These are phyloP conservation scores for Lonicera japonica DNA, from an alignment of 129 eudicot genomes.

Conservation along the genomic window DNA sequence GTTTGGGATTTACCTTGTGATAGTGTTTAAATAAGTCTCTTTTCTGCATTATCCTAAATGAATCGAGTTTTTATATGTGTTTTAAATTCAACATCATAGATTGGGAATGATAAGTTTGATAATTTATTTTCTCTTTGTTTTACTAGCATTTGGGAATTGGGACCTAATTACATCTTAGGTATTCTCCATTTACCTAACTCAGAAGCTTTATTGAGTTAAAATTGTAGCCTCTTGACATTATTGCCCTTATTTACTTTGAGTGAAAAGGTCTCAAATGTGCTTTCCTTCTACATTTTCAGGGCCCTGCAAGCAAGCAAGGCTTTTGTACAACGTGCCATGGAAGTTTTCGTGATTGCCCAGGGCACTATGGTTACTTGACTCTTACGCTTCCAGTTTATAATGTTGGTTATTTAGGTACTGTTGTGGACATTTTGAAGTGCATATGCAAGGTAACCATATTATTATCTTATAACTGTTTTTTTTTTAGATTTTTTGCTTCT, in stretches of 20 bases:
- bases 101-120: not conserved
- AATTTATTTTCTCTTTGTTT: too few relatives aligned
- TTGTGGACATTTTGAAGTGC: constrained; percentile 85
- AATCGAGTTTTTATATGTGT: not conserved
- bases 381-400: constrained; percentile 82
- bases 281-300: constrained; percentile 43
- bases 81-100: not conserved
- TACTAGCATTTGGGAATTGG: not conserved
- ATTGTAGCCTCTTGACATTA: not conserved
- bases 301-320: constrained; percentile 73
- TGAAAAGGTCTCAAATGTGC: constrained; percentile 3
- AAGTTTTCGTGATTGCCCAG: constrained; percentile 63
- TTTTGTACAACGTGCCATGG: constrained; percentile 70
- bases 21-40: not conserved
- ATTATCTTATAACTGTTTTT: too few relatives aligned
- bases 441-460: constrained; percentile 79
- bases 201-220: not conserved
- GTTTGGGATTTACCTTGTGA: too few relatives aligned
- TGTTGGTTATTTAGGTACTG: constrained; percentile 71
- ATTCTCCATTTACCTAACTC: not conserved
- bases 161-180: not conserved
- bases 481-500: too few relatives aligned
- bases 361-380: constrained; percentile 68
- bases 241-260: not conserved
- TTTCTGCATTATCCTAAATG: not conserved